Evolutionary conservation across 2,329 filamentous ascomycete species (phyloP), one percentile per base, ranked within the genome.

Genomic region (Fusarium longipes): DNA sequence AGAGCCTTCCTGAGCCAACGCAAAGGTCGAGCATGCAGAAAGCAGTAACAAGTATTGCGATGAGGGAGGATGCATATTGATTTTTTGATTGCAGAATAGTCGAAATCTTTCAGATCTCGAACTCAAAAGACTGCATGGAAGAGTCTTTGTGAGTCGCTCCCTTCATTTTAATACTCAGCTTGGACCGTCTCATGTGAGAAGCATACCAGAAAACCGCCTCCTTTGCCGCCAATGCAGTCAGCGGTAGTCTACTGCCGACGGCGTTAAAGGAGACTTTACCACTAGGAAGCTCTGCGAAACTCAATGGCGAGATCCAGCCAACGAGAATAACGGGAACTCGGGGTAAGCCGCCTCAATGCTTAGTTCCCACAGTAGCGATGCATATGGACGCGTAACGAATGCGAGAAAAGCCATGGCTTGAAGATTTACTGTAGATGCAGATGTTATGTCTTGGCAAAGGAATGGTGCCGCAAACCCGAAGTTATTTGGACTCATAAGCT

Each of bases 281-380:
- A 38, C 47, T 49, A 43, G 27, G 12, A 27, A 64, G 17, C 8
- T 17, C 33, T 33, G 17, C 39, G 22, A 43, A 63, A 55, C 38
- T 48, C 38, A 50, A 36, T 60, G 43, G 47, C 8, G 18, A 22
- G 12, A 49, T 22, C 30, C 58, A 52, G 25, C 61, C 61, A 65
- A 47, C 42, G 49, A 33, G 36, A 25, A 30, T 11, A 25, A 24
- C 15, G 20, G 9, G 15, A 24, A 32, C 15, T 38, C 38, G 30
- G 47, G 24, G 24, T 42, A 29, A 43, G 38, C 36, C 15, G 36
- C 7, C 22, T 32, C 53, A 22, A 42, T 43, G 30, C 24, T 18
- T 27, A 27, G 25, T 8, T 4, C n/a, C 27, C 18, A 2, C 20
- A 40, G 15, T 17, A 20, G 15, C 33, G 6, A 10, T 15, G 22